Evolutionary conservation across 2,329 filamentous ascomycete genomes (phyloP).

Genomic region (Hypoxylon sp.): DNA sequence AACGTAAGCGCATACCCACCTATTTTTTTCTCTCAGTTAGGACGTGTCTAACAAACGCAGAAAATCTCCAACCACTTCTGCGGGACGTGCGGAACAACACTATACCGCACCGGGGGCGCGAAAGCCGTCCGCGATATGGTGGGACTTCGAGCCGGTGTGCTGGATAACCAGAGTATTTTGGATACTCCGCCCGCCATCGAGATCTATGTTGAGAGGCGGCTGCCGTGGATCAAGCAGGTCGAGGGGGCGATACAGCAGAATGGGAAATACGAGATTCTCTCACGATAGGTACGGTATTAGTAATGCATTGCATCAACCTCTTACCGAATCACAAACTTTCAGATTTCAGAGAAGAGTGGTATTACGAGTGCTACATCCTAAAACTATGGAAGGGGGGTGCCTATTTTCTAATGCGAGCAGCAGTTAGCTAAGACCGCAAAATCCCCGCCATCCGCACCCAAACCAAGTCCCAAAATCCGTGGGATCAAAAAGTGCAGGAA

Average conservation of each 20-base stretch:
- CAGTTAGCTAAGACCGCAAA: no score
- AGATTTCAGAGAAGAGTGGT: no score
- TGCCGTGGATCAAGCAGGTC: conserved; percentile 20
- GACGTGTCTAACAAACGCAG: no score
- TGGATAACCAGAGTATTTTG: conserved; percentile 18
- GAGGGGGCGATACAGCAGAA: conserved; percentile 26
- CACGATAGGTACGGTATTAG: not conserved
- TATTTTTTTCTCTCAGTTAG: no score
- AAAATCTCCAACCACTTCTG: conserved; percentile 24
- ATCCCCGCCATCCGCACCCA: no score
- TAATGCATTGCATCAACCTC: not conserved
- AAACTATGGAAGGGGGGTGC: no score
- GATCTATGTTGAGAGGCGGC: conserved; percentile 26
- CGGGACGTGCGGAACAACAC: conserved; percentile 15
- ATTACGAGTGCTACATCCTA: no score
- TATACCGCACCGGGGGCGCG: conserved; percentile 14
- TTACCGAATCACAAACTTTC: no score
- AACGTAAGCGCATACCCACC: no score
- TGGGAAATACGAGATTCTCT: conserved; percentile 14
- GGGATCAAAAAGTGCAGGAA: no score
- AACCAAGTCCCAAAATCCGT: no score
- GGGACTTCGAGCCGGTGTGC: conserved; percentile 21
- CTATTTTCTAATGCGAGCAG: no score
- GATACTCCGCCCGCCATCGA: conserved; percentile 17
- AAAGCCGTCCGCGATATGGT: conserved; percentile 5